Conservation (phyloP, 2,329 filamentous ascomycete species). For the Scedosporium boydii region DNA sequence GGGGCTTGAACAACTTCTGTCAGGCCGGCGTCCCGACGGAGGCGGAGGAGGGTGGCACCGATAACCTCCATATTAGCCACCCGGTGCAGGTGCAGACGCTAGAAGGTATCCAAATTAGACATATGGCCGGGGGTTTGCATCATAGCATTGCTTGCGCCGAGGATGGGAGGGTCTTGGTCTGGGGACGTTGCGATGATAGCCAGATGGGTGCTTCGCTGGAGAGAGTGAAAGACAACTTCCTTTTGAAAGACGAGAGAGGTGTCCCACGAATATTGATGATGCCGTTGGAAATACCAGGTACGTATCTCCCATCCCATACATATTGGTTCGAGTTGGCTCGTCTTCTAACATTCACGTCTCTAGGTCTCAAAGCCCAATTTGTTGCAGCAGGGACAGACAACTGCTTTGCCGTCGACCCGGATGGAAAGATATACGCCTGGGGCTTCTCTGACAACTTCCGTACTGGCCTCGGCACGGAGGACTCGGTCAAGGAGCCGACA, state of each 20-base stretch:
- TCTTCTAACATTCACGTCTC: not conserved
- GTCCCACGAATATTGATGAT: constrained; percentile 54
- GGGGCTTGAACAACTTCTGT: constrained; percentile 82
- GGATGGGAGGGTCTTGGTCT: constrained; percentile 48
- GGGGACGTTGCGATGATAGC: constrained; percentile 46
- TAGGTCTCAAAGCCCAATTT: constrained; percentile 12
- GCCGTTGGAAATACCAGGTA: constrained; percentile 19
- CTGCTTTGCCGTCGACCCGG: constrained; percentile 59
- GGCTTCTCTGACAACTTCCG: constrained; percentile 75
- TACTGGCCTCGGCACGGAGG: constrained; percentile 62
- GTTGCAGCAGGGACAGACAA: constrained; percentile 64
- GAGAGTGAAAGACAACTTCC: constrained; percentile 35
- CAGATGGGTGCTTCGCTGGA: constrained; percentile 49
- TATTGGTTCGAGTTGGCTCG: not conserved
- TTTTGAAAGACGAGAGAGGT: constrained; percentile 53
- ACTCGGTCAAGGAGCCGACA: constrained; percentile 56
- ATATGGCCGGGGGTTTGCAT: constrained; percentile 53
- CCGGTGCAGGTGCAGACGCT: constrained; percentile 57
- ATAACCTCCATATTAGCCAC: constrained; percentile 41
- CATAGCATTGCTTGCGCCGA: constrained; percentile 59
- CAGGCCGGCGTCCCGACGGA: constrained; percentile 61
- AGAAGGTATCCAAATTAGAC: constrained; percentile 58
- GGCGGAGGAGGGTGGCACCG: constrained; percentile 44
- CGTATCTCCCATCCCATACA: constrained; percentile 1
- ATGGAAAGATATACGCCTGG: constrained; percentile 69